Evolutionary conservation across 208 protist species (phyloP).

Genomic region (Polymyxa betae): DNA sequence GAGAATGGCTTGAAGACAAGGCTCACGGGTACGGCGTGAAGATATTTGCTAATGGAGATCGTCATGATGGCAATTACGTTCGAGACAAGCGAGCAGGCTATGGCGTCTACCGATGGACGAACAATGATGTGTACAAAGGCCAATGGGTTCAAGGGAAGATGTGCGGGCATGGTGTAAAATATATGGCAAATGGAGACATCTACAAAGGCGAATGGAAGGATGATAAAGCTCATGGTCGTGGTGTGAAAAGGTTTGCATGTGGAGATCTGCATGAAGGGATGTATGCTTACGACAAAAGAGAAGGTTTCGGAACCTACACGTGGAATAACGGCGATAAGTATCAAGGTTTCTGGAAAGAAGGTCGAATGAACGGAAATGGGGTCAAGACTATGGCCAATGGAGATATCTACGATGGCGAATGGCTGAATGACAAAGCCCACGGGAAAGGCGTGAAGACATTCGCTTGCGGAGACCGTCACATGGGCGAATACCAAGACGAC

Average conservation of each 20-base stretch:
- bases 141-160: constrained; percentile 50
- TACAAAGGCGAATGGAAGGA: constrained; percentile 63
- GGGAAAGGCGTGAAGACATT: constrained; percentile 58
- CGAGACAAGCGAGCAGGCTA: constrained; percentile 49
- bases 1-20: constrained; percentile 56
- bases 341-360: constrained; percentile 48
- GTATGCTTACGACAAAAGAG: constrained; percentile 38
- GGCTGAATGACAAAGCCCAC: constrained; percentile 55
- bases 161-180: constrained; percentile 50
- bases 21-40: constrained; percentile 54
- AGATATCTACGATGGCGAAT: constrained; percentile 58
- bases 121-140: constrained; percentile 54
- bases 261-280: constrained; percentile 53
- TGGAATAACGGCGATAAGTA: constrained; percentile 50
- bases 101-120: constrained; percentile 50
- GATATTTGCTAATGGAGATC: constrained; percentile 45
- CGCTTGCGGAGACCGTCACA: constrained; percentile 40
- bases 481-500: constrained; percentile 44
- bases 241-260: constrained; percentile 54
- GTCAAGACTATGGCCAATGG: constrained; percentile 29
- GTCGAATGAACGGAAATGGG: constrained; percentile 41
- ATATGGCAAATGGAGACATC: constrained; percentile 54
- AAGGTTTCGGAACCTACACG: constrained; percentile 47
- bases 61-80: constrained; percentile 39
- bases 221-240: constrained; percentile 53